phyloP scores from a whole-genome alignment of 2,329 filamentous ascomycete genomes.

The Ophiosphaerella korrae region DNA sequence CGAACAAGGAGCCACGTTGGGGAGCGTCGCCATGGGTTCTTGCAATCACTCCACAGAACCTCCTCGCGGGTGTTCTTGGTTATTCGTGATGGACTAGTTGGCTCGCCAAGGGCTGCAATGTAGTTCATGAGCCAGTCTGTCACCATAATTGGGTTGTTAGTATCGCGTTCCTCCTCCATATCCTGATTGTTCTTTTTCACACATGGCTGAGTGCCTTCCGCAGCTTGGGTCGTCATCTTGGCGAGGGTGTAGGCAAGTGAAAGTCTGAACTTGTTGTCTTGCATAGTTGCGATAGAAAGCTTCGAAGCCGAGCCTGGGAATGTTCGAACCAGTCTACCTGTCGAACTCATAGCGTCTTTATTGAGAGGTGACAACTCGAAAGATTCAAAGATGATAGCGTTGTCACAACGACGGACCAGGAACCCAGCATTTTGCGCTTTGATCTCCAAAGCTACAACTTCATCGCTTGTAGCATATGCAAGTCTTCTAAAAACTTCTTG shows the following conservation, averaged over 20 bases:
- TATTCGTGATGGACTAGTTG: slow-evolving; percentile 38
- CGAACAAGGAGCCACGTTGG: slow-evolving; percentile 62
- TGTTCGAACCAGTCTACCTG: slow-evolving; percentile 49
- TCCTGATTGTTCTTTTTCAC: slow-evolving; percentile 47
- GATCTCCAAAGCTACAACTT: slow-evolving; percentile 34
- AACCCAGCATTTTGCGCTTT: slow-evolving; percentile 55
- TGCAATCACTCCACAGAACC: slow-evolving; percentile 51
- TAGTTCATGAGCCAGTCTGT: slow-evolving; percentile 58
- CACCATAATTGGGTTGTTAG: slow-evolving; percentile 56
- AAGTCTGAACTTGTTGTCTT: slow-evolving; percentile 16
- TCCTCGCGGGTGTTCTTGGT: slow-evolving; percentile 62
- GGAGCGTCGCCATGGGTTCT: slow-evolving; percentile 57
- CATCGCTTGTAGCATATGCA: too few species aligned
- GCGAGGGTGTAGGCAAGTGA: slow-evolving; percentile 41
- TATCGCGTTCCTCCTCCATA: slow-evolving; percentile 55
- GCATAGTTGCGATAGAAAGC: slow-evolving; percentile 31
- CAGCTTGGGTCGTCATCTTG: slow-evolving; percentile 45
- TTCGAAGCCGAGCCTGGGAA: slow-evolving; percentile 53
- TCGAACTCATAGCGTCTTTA: slow-evolving; percentile 42
- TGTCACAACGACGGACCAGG: slow-evolving; percentile 41
- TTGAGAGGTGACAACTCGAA: slow-evolving; percentile 56
- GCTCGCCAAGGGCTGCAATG: slow-evolving; percentile 42
- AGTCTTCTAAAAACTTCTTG: too few species aligned
- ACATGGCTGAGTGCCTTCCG: slow-evolving; percentile 41
- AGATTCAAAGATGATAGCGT: slow-evolving; percentile 46